Base-by-base conservation (phyloP, 805 yeast genomes). In the Hanseniaspora singularis region DNA sequence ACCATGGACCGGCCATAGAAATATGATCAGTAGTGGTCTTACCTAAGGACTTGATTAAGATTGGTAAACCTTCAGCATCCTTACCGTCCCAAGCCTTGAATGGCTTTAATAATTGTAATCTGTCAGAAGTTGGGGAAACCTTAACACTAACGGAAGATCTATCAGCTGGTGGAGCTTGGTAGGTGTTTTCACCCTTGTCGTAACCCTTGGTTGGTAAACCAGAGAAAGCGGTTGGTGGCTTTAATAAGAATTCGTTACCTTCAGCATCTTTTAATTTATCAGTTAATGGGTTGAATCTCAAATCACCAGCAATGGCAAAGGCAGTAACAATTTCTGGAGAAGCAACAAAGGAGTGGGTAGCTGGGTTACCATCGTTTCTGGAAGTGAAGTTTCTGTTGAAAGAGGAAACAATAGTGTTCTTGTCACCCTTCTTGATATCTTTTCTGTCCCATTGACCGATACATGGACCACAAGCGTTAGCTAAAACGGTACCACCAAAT, bases 1-100 rank as follows among this genome's bases (percentile, higher is more conserved):
- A 83, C 98, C 98, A 89, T 65, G 97, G 96, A 72, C 98, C 98
- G 64, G 98, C 98, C 94, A 86, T 88, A 62, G 97, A 89, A 63
- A 89, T 89, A 73, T 89, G 98, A 74, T 89, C 98, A 59, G 98
- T 89, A 61, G 98, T 89, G 67, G 96, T 88, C 78, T 89, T 89
- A 73, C 96, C 97, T 53, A 81, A 73, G 57, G 96, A 84, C 74
- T 92, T 89, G 71, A 89, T 85, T 71, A 89, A 79, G 60, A 89
- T 89, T 69, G 96, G 96, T 75, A 89, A 71, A 64, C 74, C 73
- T 56, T 67, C 64, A 60, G 94, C 86, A 65, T 89, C 97, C 75
- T 86, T 82, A 67, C 96, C 96, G 65, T 89, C 81, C 96, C 96
- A 89, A 56, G 94, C 72, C 66, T 81, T 74, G 80, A 89, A 89